phyloP scores from a whole-genome alignment of 139 green algal genomes.

The Coelastrella sp. region DNA sequence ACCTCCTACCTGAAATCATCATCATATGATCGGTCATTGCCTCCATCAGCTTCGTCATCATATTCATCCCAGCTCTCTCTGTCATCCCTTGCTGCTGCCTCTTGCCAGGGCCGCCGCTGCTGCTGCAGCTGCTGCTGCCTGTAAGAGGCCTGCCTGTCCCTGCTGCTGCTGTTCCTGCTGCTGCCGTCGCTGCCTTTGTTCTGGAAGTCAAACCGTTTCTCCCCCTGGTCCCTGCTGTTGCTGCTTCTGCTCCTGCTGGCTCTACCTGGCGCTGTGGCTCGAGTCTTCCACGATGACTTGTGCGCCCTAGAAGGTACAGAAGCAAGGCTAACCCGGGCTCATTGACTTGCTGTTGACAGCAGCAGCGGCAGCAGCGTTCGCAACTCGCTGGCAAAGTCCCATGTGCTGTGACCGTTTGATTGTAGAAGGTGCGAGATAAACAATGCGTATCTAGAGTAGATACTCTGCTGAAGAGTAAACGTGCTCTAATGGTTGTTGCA shows the following conservation, averaged over 20 bases:
- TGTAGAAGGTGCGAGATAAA: too few species aligned
- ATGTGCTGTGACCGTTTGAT: too few species aligned
- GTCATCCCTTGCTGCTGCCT: not conserved
- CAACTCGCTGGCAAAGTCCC: too few species aligned
- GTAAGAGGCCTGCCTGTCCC: not conserved
- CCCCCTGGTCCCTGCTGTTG: not conserved
- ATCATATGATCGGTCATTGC: not conserved
- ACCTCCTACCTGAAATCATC: slow-evolving; percentile 13
- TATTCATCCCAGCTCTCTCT: not conserved
- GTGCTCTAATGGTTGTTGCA: too few species aligned
- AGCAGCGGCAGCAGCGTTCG: too few species aligned
- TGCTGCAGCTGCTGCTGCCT: slow-evolving; percentile 31
- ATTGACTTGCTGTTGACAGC: too few species aligned
- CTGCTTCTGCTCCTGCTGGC: not conserved
- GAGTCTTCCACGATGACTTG: slow-evolving; percentile 25
- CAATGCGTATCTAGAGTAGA: too few species aligned
- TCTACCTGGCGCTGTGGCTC: slow-evolving; percentile 15
- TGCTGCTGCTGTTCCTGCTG: not conserved
- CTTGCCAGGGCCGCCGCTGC: slow-evolving; percentile 20
- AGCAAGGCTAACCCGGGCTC: too few species aligned
- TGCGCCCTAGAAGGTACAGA: too few species aligned
- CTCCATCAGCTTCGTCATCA: not conserved
- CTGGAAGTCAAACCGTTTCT: not conserved
- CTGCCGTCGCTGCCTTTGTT: not conserved
- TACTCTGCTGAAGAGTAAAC: too few species aligned